Evolutionary conservation across 768 basidiomycete species (phyloP).

Genomic region (Tylopilus intermedius): DNA sequence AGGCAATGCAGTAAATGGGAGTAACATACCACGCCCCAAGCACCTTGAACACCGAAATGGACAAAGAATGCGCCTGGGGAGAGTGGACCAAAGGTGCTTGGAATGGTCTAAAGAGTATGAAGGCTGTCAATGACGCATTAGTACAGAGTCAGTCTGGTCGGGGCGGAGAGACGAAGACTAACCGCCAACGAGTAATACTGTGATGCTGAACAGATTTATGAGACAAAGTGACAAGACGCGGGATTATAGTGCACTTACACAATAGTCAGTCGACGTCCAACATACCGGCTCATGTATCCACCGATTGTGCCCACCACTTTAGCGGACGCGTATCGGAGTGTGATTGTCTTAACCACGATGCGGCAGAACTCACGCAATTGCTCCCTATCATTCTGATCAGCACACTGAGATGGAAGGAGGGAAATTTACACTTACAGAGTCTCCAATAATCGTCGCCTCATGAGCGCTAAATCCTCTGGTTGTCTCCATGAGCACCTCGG

Average conservation of each 20-base stretch:
- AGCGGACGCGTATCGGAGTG: neutral
- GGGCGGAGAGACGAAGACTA: conserved; percentile 43
- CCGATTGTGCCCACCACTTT: conserved; percentile 61
- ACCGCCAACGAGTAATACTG: conserved; percentile 23
- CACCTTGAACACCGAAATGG: conserved; percentile 86
- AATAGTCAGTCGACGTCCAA: conserved; percentile 79
- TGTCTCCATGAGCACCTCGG: conserved; percentile 23
- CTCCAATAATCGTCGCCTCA: conserved; percentile 74
- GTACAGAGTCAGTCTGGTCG: neutral
- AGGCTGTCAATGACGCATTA: conserved; percentile 22
- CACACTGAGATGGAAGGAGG: neutral
- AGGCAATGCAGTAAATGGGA: neutral
- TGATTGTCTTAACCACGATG: neutral
- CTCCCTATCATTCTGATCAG: conserved; percentile 31
- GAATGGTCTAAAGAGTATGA: conserved; percentile 83
- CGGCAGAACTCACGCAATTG: conserved; percentile 36
- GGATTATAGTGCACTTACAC: conserved; percentile 27
- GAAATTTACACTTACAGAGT: conserved; percentile 42
- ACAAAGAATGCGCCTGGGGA: conserved; percentile 82
- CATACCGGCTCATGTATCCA: conserved; percentile 66
- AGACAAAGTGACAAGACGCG: neutral
- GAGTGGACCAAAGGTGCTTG: conserved; percentile 58
- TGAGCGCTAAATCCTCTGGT: conserved; percentile 57
- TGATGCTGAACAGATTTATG: conserved; percentile 14
- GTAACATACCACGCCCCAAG: conserved; percentile 75